Conservation (phyloP, 2,329 filamentous ascomycete genomes). For the Ophiostoma australiae region DNA sequence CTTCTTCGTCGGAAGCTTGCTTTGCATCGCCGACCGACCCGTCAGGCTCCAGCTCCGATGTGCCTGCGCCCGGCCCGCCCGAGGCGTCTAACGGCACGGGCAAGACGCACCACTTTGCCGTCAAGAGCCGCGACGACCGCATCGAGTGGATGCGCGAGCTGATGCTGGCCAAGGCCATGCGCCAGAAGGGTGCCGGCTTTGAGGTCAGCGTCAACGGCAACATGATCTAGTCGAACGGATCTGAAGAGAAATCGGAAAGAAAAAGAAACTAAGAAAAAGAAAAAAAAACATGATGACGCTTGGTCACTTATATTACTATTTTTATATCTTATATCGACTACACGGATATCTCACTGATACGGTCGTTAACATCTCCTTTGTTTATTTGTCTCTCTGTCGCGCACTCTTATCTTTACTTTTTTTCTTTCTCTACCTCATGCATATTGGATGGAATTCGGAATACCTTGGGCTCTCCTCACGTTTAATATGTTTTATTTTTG, state of each 20-base stretch:
- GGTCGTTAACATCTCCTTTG: background rate
- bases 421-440: constrained; percentile 20
- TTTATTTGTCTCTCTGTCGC: constrained; percentile 25
- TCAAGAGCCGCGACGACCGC: constrained; percentile 77
- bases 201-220: constrained; percentile 78
- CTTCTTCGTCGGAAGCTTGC: background rate
- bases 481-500: constrained; percentile 15
- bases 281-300: constrained; percentile 12
- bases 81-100: constrained; percentile 54
- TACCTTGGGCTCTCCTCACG: background rate
- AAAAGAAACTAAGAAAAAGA: too few relatives aligned
- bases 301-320: background rate
- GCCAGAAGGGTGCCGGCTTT: constrained; percentile 77
- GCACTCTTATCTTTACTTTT: constrained; percentile 23
- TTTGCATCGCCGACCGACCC: constrained; percentile 23
- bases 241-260: background rate
- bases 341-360: constrained; percentile 2
- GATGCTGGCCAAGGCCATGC: constrained; percentile 83
- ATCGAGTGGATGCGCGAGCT: constrained; percentile 97
- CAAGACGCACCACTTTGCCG: constrained; percentile 92
- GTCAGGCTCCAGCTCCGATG: background rate
- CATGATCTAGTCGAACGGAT: constrained; percentile 64
- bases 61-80: constrained; percentile 37
- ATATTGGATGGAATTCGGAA: constrained; percentile 13
- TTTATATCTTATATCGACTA: constrained; percentile 16